Evolutionary conservation across 495 filamentous ascomycete species (phyloP).

Genomic region (Penicillium cosmopolitanum): DNA sequence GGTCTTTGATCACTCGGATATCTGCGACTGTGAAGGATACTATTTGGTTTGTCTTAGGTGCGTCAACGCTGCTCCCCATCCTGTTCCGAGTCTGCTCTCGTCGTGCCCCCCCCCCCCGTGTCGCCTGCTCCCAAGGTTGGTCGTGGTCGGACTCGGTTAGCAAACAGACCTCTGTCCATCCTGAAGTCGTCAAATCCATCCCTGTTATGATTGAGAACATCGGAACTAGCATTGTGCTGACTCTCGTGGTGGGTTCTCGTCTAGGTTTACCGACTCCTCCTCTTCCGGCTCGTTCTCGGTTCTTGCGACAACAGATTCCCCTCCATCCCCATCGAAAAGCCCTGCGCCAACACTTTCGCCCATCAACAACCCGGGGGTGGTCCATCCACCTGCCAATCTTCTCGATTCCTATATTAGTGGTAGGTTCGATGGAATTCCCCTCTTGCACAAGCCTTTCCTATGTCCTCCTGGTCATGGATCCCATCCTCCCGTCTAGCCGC

Average conservation of each 20-base stretch:
- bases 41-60: slow-evolving; percentile 36
- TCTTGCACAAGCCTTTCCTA: slow-evolving; percentile 28
- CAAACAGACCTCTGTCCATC: slow-evolving; percentile 31
- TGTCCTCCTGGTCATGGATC: slow-evolving; percentile 28
- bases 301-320: slow-evolving; percentile 47
- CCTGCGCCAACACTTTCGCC: slow-evolving; percentile 33
- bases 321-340: slow-evolving; percentile 43
- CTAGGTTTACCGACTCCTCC: slow-evolving; percentile 35
- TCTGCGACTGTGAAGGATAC: slow-evolving; percentile 37
- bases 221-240: slow-evolving; percentile 36
- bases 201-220: slow-evolving; percentile 17
- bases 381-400: slow-evolving; percentile 37
- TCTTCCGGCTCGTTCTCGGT: slow-evolving; percentile 43
- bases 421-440: slow-evolving; percentile 47
- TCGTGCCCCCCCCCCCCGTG: slow-evolving; percentile 28
- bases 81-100: slow-evolving; percentile 44
- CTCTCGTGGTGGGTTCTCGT: slow-evolving; percentile 18
- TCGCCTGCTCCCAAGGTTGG: slow-evolving; percentile 36
- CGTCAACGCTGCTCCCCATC: slow-evolving; percentile 43
- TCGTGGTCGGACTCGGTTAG: slow-evolving; percentile 38
- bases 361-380: slow-evolving; percentile 41
- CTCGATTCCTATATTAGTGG: slow-evolving; percentile 40
- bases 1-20: slow-evolving; percentile 23
- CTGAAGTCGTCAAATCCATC: slow-evolving; percentile 22
- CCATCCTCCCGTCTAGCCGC: slow-evolving; percentile 26